Percentiles rank a stretch among this genome's conserved stretches.
These are phyloP conservation scores for Centella asiatica DNA, from an alignment of 129 eudicot genomes.

Conservation along the genomic window DNA sequence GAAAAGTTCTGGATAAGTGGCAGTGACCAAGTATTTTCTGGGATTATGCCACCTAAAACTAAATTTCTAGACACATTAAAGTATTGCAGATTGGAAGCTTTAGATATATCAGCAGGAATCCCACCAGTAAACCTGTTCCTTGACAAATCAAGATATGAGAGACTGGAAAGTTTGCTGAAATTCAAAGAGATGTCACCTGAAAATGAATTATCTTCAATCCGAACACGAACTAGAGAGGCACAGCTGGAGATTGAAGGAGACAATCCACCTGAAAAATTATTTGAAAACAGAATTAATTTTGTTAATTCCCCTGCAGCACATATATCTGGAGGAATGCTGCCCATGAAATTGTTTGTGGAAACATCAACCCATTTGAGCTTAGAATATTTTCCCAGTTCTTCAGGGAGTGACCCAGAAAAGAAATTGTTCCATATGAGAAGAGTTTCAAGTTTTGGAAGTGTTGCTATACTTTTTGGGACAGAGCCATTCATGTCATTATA, in stretches of 20 bases:
- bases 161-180: slow-evolving; percentile 32
- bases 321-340: slow-evolving; percentile 59
- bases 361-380: slow-evolving; percentile 75
- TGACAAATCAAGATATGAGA: slow-evolving; percentile 64
- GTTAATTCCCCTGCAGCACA: slow-evolving; percentile 57
- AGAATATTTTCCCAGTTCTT: slow-evolving; percentile 66
- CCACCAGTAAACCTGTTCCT: slow-evolving; percentile 66
- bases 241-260: slow-evolving; percentile 63
- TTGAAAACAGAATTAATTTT: slow-evolving; percentile 73
- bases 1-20: slow-evolving; percentile 65
- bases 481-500: slow-evolving; percentile 69
- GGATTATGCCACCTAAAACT: slow-evolving; percentile 64
- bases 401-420: slow-evolving; percentile 70
- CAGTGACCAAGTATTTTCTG: slow-evolving; percentile 56
- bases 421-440: slow-evolving; percentile 80
- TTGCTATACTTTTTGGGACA: slow-evolving; percentile 72
- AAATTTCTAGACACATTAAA: slow-evolving; percentile 73
- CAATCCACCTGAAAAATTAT: slow-evolving; percentile 62
- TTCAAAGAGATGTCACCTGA: slow-evolving; percentile 60
- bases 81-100: slow-evolving; percentile 55
- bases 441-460: slow-evolving; percentile 64
- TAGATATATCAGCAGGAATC: slow-evolving; percentile 52
- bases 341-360: slow-evolving; percentile 66
- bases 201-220: slow-evolving; percentile 71
- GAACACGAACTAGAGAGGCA: slow-evolving; percentile 73